Percentiles rank a stretch among this genome's conserved stretches.
These are phyloP conservation scores for Ustilago lituana DNA, from an alignment of 1,284 basidiomycete genomes.

Conservation along the genomic window DNA sequence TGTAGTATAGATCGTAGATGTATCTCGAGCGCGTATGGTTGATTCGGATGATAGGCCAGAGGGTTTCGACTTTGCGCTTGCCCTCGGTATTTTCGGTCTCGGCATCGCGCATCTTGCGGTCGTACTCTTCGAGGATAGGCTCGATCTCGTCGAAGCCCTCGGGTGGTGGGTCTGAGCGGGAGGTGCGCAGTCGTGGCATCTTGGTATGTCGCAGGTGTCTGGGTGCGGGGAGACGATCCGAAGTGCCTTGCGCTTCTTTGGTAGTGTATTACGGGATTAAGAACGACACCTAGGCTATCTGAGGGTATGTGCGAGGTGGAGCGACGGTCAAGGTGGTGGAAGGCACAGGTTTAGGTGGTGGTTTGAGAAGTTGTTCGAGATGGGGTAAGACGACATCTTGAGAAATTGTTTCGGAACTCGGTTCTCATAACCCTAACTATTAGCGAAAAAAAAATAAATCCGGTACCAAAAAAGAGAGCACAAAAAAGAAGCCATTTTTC, in stretches of 20 bases:
- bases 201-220: too few relatives aligned
- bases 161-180: slow-evolving; percentile 91
- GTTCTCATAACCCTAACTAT: too few relatives aligned
- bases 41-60: slow-evolving; percentile 99
- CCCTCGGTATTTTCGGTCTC: slow-evolving; percentile 98
- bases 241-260: too few relatives aligned
- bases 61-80: slow-evolving; percentile 92
- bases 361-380: too few relatives aligned
- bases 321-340: too few relatives aligned
- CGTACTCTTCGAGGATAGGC: slow-evolving; percentile 64
- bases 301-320: too few relatives aligned
- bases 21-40: slow-evolving; percentile 87
- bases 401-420: slow-evolving; percentile 7
- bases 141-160: slow-evolving; percentile 98
- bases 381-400: slow-evolving; percentile 2
- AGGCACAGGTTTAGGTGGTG: too few relatives aligned
- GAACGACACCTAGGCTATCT: too few relatives aligned
- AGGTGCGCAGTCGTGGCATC: slow-evolving; percentile 96
- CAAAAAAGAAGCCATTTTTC: not conserved
- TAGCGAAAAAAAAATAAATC: too few relatives aligned
- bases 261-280: too few relatives aligned
- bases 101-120: slow-evolving; percentile 65
- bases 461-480: slow-evolving; percentile 3
- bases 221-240: too few relatives aligned
- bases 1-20: slow-evolving; percentile 99